These are phyloP conservation scores for Plasmopara muralis DNA, from an alignment of 352 stramenopile species.

Conservation along the genomic window DNA sequence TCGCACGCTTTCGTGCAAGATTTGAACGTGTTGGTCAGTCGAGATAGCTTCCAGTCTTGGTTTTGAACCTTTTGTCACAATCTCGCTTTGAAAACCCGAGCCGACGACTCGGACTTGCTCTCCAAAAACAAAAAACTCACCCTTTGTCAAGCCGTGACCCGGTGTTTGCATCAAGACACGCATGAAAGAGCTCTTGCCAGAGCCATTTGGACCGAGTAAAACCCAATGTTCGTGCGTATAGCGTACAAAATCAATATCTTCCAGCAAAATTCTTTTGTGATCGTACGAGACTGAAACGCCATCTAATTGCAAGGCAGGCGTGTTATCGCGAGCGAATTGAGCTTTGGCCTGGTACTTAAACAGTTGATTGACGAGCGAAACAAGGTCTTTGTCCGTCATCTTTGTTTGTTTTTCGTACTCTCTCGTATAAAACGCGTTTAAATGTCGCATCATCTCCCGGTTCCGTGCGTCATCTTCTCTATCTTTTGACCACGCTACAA, in stretches of 20 bases:
- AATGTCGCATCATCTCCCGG: constrained; percentile 30
- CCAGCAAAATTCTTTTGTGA: constrained; percentile 34
- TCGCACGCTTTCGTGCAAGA: constrained; percentile 43
- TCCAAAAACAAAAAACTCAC: constrained; percentile 34
- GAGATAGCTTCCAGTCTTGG: constrained; percentile 71
- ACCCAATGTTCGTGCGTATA: constrained; percentile 54
- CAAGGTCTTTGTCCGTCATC: constrained; percentile 30
- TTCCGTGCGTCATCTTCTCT: constrained; percentile 25
- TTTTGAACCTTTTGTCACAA: neutral
- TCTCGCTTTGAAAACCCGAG: neutral
- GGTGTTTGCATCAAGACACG: constrained; percentile 58
- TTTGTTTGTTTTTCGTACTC: constrained; percentile 27
- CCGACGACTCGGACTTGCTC: constrained; percentile 12
- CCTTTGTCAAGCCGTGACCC: constrained; percentile 40
- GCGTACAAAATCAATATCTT: constrained; percentile 49
- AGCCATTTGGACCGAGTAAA: constrained; percentile 63
- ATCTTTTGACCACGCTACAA: constrained; percentile 28
- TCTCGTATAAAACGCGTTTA: constrained; percentile 31
- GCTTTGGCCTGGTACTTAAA: constrained; percentile 21
- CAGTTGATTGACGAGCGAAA: constrained; percentile 31
- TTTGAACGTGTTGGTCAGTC: constrained; percentile 85
- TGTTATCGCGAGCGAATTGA: neutral
- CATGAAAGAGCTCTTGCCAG: constrained; percentile 72
- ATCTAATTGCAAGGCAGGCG: constrained; percentile 30
- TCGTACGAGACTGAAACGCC: constrained; percentile 61